A percentile compares a stretch with the other conserved stretches of the same genome.
phyloP scores from a whole-genome alignment of 176 grass and related monocot genomes.

The Chrysopogon serrulatus region DNA sequence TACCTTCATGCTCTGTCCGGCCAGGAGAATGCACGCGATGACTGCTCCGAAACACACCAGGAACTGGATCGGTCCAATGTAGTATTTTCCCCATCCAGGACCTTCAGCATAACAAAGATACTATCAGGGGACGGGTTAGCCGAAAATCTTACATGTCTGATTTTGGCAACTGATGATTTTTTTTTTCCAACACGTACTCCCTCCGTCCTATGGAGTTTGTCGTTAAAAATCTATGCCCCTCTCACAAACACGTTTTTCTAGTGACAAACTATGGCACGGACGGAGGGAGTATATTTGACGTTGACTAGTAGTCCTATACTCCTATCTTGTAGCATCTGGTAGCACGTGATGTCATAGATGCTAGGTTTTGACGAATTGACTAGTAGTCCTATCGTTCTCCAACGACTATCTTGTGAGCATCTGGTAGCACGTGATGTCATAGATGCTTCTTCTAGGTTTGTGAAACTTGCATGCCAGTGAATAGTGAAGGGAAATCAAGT shows the following conservation, averaged over 20 bases:
- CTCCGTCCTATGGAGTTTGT: no score
- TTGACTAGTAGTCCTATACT: background rate
- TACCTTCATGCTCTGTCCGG: constrained; percentile 92
- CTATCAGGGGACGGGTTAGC: background rate
- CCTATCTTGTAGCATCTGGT: background rate
- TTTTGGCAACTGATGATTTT: background rate
- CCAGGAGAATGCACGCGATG: constrained; percentile 57
- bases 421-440: background rate
- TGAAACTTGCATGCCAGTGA: background rate
- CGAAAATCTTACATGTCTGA: background rate
- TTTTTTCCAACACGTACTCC: background rate
- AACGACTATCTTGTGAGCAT: no score
- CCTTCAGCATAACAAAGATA: constrained; percentile 1
- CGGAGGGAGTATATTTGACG: no score
- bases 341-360: no score
- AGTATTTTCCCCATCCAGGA: constrained; percentile 71
- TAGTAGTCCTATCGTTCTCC: background rate
- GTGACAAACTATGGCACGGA: no score
- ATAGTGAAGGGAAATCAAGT: background rate
- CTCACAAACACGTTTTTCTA: no score
- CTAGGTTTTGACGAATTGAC: background rate
- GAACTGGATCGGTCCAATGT: constrained; percentile 83
- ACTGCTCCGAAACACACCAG: constrained; percentile 80
- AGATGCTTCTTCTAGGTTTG: background rate
- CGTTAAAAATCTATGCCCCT: no score